Percentiles rank a stretch among this genome's conserved stretches.
Conservation (phyloP, 176 grass and related monocot genomes). For the Elymus sibiricus region DNA sequence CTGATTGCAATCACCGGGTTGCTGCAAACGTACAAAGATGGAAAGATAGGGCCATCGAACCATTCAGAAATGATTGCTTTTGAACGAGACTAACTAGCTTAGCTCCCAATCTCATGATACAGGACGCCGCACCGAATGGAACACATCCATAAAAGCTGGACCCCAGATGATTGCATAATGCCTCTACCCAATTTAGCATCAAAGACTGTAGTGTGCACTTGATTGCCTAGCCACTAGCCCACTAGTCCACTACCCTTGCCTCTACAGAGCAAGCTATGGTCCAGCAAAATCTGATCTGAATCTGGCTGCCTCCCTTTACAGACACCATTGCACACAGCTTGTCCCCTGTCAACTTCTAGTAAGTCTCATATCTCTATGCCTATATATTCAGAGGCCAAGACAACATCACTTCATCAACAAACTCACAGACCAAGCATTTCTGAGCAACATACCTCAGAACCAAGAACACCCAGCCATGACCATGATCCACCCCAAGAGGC, state of each 20-base stretch:
- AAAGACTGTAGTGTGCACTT: neutral
- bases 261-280: conserved; percentile 1
- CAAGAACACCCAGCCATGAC: conserved; percentile 20
- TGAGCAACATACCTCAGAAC: neutral
- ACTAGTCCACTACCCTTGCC: neutral
- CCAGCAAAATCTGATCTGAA: conserved; percentile 20
- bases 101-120: neutral
- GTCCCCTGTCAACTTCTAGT: conserved; percentile 31
- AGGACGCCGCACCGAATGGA: neutral
- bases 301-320: conserved; percentile 21
- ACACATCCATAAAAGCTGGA: conserved; percentile 6
- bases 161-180: neutral
- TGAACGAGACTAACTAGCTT: neutral
- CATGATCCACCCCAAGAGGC: conserved; percentile 14
- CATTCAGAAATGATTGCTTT: neutral
- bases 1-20: neutral
- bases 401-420: neutral
- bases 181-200: conserved; percentile 8
- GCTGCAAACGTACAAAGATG: neutral
- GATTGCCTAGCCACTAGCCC: neutral
- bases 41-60: neutral
- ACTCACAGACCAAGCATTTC: conserved; percentile 9
- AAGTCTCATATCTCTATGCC: neutral
- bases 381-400: conserved; percentile 14
- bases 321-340: neutral